phyloP scores from a whole-genome alignment of 2,329 filamentous ascomycete species.

The Fusarium nodosum region DNA sequence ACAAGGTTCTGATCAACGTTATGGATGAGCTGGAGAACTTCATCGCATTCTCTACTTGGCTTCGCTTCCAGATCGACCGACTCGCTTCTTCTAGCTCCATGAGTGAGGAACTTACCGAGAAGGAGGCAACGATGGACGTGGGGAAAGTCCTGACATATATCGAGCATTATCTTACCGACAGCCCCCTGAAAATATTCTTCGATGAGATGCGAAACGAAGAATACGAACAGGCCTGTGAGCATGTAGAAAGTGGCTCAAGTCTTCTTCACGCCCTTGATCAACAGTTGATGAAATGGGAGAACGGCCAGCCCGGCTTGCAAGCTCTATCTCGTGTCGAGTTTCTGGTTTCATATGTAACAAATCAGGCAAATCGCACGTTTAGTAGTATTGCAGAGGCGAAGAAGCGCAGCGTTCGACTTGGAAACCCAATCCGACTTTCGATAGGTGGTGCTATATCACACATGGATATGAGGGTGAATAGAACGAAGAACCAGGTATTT shows the following conservation, averaged over 20 bases:
- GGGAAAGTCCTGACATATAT: conserved; percentile 83
- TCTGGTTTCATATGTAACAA: conserved; percentile 69
- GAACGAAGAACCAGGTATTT: conserved; percentile 53
- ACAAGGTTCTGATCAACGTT: conserved; percentile 78
- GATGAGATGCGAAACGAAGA: conserved; percentile 64
- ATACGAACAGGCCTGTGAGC: conserved; percentile 61
- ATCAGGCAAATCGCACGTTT: conserved; percentile 73
- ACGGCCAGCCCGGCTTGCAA: conserved; percentile 61
- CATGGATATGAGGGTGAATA: conserved; percentile 71
- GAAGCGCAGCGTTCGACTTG: conserved; percentile 76
- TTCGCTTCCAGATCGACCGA: conserved; percentile 85
- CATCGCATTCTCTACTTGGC: conserved; percentile 82
- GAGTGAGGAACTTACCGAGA: conserved; percentile 80
- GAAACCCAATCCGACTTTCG: conserved; percentile 64
- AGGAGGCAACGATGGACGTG: conserved; percentile 81
- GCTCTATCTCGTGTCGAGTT: conserved; percentile 73
- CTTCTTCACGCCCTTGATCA: conserved; percentile 64
- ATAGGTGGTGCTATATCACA: conserved; percentile 61
- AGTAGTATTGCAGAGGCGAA: conserved; percentile 77
- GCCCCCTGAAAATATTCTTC: conserved; percentile 74
- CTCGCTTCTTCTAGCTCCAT: conserved; percentile 73
- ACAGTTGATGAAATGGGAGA: conserved; percentile 63
- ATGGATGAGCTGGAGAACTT: conserved; percentile 86
- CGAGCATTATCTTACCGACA: conserved; percentile 74
- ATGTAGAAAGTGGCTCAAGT: conserved; percentile 60